Percentiles rank a stretch among this genome's conserved stretches.
Conservation (phyloP, 164 flowering plant species). For the Protea cynaroides region DNA sequence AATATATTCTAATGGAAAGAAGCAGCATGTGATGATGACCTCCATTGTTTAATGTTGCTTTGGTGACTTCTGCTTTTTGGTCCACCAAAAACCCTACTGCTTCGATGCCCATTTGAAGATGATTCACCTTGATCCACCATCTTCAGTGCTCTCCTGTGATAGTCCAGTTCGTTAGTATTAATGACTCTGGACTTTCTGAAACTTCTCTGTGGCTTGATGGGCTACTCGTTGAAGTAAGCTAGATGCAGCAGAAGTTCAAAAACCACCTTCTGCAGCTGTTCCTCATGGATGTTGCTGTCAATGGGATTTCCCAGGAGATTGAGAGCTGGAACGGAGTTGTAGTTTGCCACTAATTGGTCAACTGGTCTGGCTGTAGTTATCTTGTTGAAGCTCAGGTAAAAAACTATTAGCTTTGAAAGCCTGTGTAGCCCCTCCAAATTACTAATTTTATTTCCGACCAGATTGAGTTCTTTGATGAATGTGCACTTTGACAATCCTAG, state of each 20-base stretch:
- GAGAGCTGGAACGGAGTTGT: slow-evolving; percentile 50
- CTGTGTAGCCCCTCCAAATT: slow-evolving; percentile 66
- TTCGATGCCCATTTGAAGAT: neutral
- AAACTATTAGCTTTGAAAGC: slow-evolving; percentile 50
- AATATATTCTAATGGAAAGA: too few relatives aligned
- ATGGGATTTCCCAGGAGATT: slow-evolving; percentile 61
- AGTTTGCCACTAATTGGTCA: slow-evolving; percentile 69
- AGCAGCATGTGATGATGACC: neutral
- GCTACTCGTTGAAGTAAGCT: slow-evolving; percentile 57
- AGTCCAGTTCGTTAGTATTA: slow-evolving; percentile 17
- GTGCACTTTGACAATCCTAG: slow-evolving; percentile 56
- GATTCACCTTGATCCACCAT: slow-evolving; percentile 8
- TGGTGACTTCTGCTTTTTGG: neutral
- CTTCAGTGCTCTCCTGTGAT: slow-evolving; percentile 29
- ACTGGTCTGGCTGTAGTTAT: slow-evolving; percentile 58
- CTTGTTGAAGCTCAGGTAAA: slow-evolving; percentile 76
- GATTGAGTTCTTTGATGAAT: slow-evolving; percentile 59
- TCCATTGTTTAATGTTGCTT: neutral
- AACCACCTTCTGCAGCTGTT: slow-evolving; percentile 55
- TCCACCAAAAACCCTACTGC: neutral
- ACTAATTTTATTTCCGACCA: slow-evolving; percentile 71
- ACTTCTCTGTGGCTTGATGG: slow-evolving; percentile 44
- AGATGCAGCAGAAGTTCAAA: slow-evolving; percentile 55
- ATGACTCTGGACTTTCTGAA: slow-evolving; percentile 30
- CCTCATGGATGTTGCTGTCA: slow-evolving; percentile 48